Conservation (phyloP, 2,329 filamentous ascomycete genomes). For the Thelonectria blattea region DNA sequence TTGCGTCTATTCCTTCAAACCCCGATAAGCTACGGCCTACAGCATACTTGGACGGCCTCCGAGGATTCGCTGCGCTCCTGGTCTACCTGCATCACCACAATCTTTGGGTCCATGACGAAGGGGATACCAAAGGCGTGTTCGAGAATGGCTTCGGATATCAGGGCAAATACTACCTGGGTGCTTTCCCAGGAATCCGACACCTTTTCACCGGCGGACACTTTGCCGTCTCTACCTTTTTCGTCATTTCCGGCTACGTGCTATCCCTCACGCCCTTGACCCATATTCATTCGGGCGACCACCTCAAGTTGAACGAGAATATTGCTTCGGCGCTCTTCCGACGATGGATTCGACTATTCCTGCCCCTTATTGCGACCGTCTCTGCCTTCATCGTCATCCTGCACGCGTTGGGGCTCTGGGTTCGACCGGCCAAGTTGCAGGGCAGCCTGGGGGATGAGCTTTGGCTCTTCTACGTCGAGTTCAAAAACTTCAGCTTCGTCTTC, state of each 20-base stretch:
- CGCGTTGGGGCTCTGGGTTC: slow-evolving; percentile 54
- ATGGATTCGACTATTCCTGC: slow-evolving; percentile 57
- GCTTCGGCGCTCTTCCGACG: slow-evolving; percentile 56
- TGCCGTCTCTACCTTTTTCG: slow-evolving; percentile 62
- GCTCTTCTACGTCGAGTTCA: slow-evolving; percentile 60
- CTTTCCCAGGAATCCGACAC: slow-evolving; percentile 62
- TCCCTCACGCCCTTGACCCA: slow-evolving; percentile 56
- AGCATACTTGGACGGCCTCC: slow-evolving; percentile 66
- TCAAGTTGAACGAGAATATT: slow-evolving; percentile 51
- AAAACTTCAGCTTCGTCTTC: slow-evolving; percentile 74
- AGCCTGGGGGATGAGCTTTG: slow-evolving; percentile 57
- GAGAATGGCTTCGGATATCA: slow-evolving; percentile 61
- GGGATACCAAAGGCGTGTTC: slow-evolving; percentile 47
- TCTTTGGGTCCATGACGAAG: slow-evolving; percentile 59
- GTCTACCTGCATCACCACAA: slow-evolving; percentile 69
- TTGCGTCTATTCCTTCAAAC: slow-evolving; percentile 19
- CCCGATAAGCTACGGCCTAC: slow-evolving; percentile 51
- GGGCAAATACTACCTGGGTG: slow-evolving; percentile 54
- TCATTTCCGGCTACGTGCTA: slow-evolving; percentile 64
- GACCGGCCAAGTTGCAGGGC: slow-evolving; percentile 45
- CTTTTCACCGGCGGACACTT: slow-evolving; percentile 69
- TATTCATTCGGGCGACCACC: slow-evolving; percentile 51
- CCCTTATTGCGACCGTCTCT: slow-evolving; percentile 61
- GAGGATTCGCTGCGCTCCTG: slow-evolving; percentile 70
- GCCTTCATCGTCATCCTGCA: slow-evolving; percentile 58